Evolutionary conservation across 139 green algal species (phyloP).

Genomic region (Coelastrella sp.): DNA sequence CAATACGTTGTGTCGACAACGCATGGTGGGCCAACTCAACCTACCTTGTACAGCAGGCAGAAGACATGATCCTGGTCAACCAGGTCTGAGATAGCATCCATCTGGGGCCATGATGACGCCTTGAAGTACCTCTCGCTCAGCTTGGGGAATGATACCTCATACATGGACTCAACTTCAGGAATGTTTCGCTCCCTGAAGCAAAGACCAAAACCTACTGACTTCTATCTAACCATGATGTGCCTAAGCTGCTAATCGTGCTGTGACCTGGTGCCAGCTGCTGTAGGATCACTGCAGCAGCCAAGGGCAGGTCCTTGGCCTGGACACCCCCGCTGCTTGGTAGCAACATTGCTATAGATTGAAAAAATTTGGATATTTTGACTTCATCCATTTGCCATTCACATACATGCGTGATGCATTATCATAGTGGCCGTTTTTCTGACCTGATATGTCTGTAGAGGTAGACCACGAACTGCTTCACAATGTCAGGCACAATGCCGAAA

Average conservation of each 20-base stretch:
- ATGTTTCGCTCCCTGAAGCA: conserved; percentile 93
- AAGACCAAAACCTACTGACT: no score
- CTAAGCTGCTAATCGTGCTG: not conserved
- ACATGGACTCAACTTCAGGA: conserved; percentile 97
- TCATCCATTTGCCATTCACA: no score
- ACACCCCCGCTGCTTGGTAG: no score
- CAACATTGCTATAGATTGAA: no score
- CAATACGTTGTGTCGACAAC: no score
- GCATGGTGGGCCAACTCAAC: no score
- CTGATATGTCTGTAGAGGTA: conserved; percentile 98
- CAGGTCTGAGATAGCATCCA: conserved; percentile 84
- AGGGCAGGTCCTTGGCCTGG: no score
- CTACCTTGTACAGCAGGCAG: conserved; percentile 96
- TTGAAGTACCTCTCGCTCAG: conserved; percentile 98
- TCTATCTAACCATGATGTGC: no score
- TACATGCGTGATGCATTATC: not conserved
- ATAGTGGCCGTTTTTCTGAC: conserved; percentile 39
- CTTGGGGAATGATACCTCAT: conserved; percentile 93
- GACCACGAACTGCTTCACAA: conserved; percentile 95
- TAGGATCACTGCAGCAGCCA: not conserved
- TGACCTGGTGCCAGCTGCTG: no score
- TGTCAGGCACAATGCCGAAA: conserved; percentile 80
- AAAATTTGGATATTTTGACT: no score
- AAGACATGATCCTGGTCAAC: conserved; percentile 99
- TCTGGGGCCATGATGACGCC: conserved; percentile 84